phyloP scores from a whole-genome alignment of 352 stramenopile genomes.

The Pythium aquatile region DNA sequence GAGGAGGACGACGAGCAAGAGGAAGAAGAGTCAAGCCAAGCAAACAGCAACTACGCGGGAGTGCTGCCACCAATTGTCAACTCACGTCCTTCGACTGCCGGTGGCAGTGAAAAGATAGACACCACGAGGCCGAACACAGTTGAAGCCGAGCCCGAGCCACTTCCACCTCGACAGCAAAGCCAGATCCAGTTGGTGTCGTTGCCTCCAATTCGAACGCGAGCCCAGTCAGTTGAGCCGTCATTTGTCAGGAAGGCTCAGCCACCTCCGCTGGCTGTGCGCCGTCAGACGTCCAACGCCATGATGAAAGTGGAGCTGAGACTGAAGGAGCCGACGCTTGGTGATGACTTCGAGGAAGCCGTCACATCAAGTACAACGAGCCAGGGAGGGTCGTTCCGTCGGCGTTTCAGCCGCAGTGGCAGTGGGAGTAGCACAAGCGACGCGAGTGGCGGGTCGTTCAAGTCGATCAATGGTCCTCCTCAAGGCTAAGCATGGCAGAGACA shows the following conservation, averaged over 20 bases:
- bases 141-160: neutral
- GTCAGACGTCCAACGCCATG: slow-evolving; percentile 26
- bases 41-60: neutral
- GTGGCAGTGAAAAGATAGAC: neutral
- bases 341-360: slow-evolving; percentile 34
- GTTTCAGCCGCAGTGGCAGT: slow-evolving; percentile 7
- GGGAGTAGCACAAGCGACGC: neutral
- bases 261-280: slow-evolving; percentile 8
- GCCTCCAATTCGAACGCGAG: slow-evolving; percentile 21
- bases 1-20: slow-evolving; percentile 18
- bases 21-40: slow-evolving; percentile 6
- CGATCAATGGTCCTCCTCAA: neutral
- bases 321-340: slow-evolving; percentile 53
- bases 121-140: slow-evolving; percentile 5
- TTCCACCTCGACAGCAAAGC: neutral
- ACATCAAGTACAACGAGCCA: neutral
- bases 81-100: slow-evolving; percentile 9
- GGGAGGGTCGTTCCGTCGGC: slow-evolving; percentile 12
- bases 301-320: slow-evolving; percentile 53
- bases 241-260: slow-evolving; percentile 5
- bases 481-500: neutral
- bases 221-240: slow-evolving; percentile 3
- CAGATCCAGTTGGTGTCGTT: slow-evolving; percentile 10
- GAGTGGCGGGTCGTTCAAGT: neutral
- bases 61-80: slow-evolving; percentile 5